Base-by-base conservation (phyloP, 192 early-diverging fungal species). In the Linnemannia exigua region DNA sequence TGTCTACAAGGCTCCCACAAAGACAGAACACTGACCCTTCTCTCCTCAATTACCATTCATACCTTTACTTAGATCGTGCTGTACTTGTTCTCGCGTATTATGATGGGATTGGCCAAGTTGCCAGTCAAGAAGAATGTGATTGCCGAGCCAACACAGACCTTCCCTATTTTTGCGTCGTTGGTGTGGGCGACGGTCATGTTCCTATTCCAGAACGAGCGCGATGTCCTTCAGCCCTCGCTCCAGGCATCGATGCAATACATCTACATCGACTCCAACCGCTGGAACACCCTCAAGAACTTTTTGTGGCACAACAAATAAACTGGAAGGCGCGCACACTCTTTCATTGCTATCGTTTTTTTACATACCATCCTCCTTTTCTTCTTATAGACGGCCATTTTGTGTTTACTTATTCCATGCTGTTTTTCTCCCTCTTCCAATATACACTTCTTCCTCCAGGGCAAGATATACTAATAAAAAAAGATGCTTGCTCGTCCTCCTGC, bases 181-280 rank as follows among this genome's bases (percentile, higher is more conserved):
- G 91, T 94, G 37, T 99, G 98, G 98, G 98, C 97, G 9, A 89
- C 93, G 36, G 97, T 98, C 41, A 98, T 99, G 98, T 97, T 95
- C 92, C 90, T 97, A 71, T 99, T 99, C 93, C 90, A 94, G 70
- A 92, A 97, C 73, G 93, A 99, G 88, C 93, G 94, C 68, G 94
- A 97, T 72, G 92, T 94, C 14, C 92, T 99, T 66, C 97, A 98
- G 88, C 92, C 95, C 31, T 97, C 96, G n/a, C 91, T 99, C 46
- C 94, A 95, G 88, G 91, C 95, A 51, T 98, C 97, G 31, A 99
- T 99, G 98, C 94, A 95, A 74, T 99, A 99, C 77, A 90, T 99
- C 35, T 99, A 99, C 88, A 92, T 94, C 48, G 98, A 99, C 80
- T 97, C 96, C 15, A 92, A 96, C 88, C 86, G 88, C 70, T 97